Conservation (phyloP, 2,329 filamentous ascomycete genomes). For the Magnaporthiopsis incrustans region DNA sequence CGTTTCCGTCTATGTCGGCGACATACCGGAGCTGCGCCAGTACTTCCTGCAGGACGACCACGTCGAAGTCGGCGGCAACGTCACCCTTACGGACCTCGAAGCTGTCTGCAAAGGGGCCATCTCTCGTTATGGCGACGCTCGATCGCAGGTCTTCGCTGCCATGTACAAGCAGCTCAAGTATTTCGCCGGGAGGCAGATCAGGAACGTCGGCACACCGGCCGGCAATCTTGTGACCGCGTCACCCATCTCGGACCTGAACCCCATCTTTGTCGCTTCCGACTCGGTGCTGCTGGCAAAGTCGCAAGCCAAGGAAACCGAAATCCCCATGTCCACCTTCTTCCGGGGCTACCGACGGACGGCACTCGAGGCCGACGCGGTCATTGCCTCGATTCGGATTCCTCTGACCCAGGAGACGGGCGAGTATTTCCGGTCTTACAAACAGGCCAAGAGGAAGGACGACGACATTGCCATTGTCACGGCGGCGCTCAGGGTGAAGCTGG, state of each 20-base stretch:
- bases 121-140: constrained; percentile 62
- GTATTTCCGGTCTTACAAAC: constrained; percentile 85
- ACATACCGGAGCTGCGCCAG: constrained; percentile 81
- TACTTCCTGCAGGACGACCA: constrained; percentile 73
- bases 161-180: constrained; percentile 92
- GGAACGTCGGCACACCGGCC: constrained; percentile 94
- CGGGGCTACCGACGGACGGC: constrained; percentile 84
- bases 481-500: constrained; percentile 67
- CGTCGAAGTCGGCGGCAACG: constrained; percentile 88
- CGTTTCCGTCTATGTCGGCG: constrained; percentile 84
- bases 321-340: constrained; percentile 92
- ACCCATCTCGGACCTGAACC: constrained; percentile 93
- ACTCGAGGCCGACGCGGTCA: constrained; percentile 71
- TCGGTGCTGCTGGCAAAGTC: constrained; percentile 76
- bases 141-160: constrained; percentile 75
- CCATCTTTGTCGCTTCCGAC: constrained; percentile 82
- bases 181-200: constrained; percentile 90
- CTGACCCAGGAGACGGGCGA: constrained; percentile 67
- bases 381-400: constrained; percentile 81
- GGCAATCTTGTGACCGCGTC: constrained; percentile 92
- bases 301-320: constrained; percentile 57
- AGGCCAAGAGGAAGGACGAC: constrained; percentile 94
- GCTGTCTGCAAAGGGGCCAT: constrained; percentile 73
- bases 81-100: constrained; percentile 86
- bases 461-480: constrained; percentile 97